These are phyloP conservation scores for Phytophthora colocasiae DNA, from an alignment of 352 stramenopile genomes.

Conservation along the genomic window DNA sequence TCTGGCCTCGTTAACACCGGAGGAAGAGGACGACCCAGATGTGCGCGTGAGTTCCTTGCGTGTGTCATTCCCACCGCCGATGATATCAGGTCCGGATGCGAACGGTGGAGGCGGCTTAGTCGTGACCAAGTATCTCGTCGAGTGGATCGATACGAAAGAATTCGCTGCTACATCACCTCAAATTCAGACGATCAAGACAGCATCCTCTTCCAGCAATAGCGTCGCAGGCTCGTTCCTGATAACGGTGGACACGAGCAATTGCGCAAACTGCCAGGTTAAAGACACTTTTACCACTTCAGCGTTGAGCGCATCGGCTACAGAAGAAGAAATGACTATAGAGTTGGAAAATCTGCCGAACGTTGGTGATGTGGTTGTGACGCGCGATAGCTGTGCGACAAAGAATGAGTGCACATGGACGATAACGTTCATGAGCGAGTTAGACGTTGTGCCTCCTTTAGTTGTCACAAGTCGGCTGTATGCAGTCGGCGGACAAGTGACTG, in stretches of 20 bases:
- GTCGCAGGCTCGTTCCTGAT: slow-evolving; percentile 82
- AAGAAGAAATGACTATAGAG: slow-evolving; percentile 69
- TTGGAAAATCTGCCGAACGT: slow-evolving; percentile 96
- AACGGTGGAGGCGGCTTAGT: slow-evolving; percentile 87
- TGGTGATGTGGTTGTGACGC: slow-evolving; percentile 86
- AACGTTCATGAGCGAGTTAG: slow-evolving; percentile 80
- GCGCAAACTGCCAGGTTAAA: slow-evolving; percentile 80
- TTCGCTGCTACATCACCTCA: slow-evolving; percentile 72
- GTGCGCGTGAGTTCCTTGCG: slow-evolving; percentile 81
- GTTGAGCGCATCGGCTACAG: slow-evolving; percentile 76
- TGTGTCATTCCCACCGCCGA: slow-evolving; percentile 84
- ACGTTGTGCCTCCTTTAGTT: slow-evolving; percentile 53
- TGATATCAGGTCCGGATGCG: slow-evolving; percentile 56
- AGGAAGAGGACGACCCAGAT: slow-evolving; percentile 51
- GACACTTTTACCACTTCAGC: slow-evolving; percentile 62
- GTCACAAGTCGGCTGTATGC: slow-evolving; percentile 61
- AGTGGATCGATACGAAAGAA: slow-evolving; percentile 87
- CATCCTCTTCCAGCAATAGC: slow-evolving; percentile 31
- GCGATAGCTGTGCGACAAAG: slow-evolving; percentile 41
- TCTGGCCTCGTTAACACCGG: slow-evolving; percentile 47
- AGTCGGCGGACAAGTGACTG: slow-evolving; percentile 39
- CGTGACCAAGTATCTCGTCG: slow-evolving; percentile 93
- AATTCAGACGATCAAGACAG: slow-evolving; percentile 73
- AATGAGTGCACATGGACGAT: slow-evolving; percentile 84
- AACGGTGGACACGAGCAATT: slow-evolving; percentile 85